These are phyloP conservation scores for Tardiomyces blankii DNA, from an alignment of 1,139 yeast species.

Conservation along the genomic window DNA sequence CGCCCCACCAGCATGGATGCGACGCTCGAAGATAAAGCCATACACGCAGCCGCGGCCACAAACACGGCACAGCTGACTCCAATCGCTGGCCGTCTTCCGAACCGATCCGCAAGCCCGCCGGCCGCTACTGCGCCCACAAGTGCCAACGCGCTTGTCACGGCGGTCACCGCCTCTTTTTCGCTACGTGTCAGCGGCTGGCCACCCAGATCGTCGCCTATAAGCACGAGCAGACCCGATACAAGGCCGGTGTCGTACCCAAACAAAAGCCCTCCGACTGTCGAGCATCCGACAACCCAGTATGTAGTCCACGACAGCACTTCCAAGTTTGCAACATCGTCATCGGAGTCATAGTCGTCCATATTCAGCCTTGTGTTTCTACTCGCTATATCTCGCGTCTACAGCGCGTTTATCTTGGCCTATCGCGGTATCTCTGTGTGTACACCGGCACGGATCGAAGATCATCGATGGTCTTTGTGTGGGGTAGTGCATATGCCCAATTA, in stretches of 20 bases:
- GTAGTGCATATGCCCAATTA: too few relatives aligned
- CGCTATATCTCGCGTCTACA: too few relatives aligned
- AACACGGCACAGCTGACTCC: conserved; percentile 29
- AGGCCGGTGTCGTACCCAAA: conserved; percentile 38
- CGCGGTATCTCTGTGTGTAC: too few relatives aligned
- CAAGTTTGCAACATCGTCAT: not conserved
- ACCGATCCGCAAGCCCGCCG: conserved; percentile 23
- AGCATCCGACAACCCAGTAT: not conserved
- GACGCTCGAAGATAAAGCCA: conserved; percentile 26
- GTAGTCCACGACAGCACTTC: not conserved
- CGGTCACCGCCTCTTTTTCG: conserved; percentile 32
- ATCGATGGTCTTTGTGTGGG: too few relatives aligned
- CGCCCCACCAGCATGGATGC: conserved; percentile 26
- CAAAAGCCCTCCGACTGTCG: conserved; percentile 1
- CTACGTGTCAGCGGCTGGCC: conserved; percentile 15
- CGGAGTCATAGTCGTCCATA: too few relatives aligned
- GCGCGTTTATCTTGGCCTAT: too few relatives aligned
- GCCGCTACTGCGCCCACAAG: conserved; percentile 32
- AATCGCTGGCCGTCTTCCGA: conserved; percentile 31
- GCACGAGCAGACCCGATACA: conserved; percentile 31
- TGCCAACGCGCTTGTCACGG: conserved; percentile 34
- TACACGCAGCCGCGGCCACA: conserved; percentile 27
- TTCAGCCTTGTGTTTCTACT: too few relatives aligned
- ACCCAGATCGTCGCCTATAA: conserved; percentile 25
- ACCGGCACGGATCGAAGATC: too few relatives aligned